These are phyloP conservation scores for Aureobasidium namibiae DNA, from an alignment of 2,329 filamentous ascomycete species.

Conservation along the genomic window DNA sequence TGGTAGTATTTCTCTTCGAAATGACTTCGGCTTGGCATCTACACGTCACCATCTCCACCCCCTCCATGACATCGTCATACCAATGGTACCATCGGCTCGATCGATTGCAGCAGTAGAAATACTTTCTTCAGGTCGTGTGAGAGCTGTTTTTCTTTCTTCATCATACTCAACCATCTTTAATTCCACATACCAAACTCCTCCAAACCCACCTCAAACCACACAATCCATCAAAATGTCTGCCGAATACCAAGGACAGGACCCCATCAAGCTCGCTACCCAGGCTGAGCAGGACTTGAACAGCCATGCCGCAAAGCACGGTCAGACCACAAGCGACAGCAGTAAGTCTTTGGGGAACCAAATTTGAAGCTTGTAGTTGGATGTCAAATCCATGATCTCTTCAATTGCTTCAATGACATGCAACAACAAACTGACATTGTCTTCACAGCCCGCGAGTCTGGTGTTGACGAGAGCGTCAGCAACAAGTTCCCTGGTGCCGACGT, in stretches of 20 bases:
- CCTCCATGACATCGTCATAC: not conserved
- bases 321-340: conserved; percentile 31
- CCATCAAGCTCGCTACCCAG: conserved; percentile 36
- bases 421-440: not conserved
- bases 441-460: conserved; percentile 38
- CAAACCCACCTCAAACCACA: not conserved
- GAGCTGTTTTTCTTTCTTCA: not conserved
- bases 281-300: conserved; percentile 43
- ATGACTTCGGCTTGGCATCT: conserved; percentile 8
- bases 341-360: conserved; percentile 14
- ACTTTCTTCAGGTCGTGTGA: conserved; percentile 6
- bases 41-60: not conserved
- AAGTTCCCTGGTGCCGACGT: conserved; percentile 40
- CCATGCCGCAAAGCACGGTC: conserved; percentile 31
- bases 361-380: not conserved
- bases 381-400: not conserved
- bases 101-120: conserved; percentile 10
- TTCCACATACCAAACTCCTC: conserved; percentile 13
- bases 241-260: conserved; percentile 34
- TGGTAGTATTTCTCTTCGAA: not conserved
- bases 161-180: conserved; percentile 12
- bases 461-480: conserved; percentile 33
- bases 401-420: not conserved
- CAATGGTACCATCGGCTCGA: not conserved
- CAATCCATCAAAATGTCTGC: conserved; percentile 30